Base-by-base conservation (phyloP, 139 green algal genomes). In the Volvox reticuliferus region DNA sequence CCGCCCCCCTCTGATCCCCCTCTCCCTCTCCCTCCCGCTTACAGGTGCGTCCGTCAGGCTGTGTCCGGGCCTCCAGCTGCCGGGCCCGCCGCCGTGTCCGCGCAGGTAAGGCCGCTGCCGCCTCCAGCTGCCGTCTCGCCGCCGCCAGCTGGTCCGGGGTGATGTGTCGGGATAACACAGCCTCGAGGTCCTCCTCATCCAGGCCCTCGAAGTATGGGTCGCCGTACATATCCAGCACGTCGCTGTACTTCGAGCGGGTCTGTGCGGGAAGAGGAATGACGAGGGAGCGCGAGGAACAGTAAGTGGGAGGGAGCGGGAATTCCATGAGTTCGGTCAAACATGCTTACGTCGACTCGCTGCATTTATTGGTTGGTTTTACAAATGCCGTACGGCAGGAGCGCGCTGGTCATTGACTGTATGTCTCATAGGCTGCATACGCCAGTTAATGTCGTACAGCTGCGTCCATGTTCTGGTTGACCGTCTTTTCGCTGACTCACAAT, bases 151-250 rank as follows among this genome's bases (percentile, higher is more conserved):
- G 67, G 5, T 17, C 83, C 12, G 35, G 24, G 12, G 83, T 68
- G 14, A 89, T 35, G 83, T 89, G 83, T 24, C 65, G 33, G 33
- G 33, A 36, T 26, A 88, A 32, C 26, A 88, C 21, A 14, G 82
- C 82, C 20, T 24, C 35, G 65, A 88, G 82, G 3, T 68, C 82
- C 33, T 88, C 65, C 63, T 79, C 82, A 26, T 5, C 82, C 33
- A 65, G 82, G 17, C 2, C 35, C 24, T 84, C 36, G 33, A 68
- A 89, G 83, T 89, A 89, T 14, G 36, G 67, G 36, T 81, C 68
- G 67, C 83, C 83, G 83, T 89, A 68, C 24, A 68, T 36, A 35
- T 89, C 83, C 21, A 89, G 67, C 28, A 81, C 33, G 63, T 33
- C 63, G 21, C n/a, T 32, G 65, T 88, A 68, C 33, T 62, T 22